Conservation (phyloP, 1,284 basidiomycete genomes). For the Apiotrichum brassicae region DNA sequence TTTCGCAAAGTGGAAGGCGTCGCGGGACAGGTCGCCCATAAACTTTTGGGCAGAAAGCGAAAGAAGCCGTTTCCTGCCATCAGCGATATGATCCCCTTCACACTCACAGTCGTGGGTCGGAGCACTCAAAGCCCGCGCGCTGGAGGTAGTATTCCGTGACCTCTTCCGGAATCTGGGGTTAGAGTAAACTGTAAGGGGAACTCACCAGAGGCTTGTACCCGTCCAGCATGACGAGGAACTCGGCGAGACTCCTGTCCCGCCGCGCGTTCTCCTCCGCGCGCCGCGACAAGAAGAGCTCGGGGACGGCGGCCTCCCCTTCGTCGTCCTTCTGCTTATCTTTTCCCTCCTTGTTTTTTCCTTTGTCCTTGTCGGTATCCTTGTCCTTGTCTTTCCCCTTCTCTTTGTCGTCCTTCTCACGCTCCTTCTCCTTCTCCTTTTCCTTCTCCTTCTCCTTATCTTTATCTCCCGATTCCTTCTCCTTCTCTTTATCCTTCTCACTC, state of each 20-base stretch:
- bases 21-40: conserved; percentile 90
- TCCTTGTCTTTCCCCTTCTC: neutral
- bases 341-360: conserved; percentile 1
- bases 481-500: neutral
- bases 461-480: neutral
- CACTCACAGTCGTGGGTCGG: conserved; percentile 80
- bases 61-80: conserved; percentile 77
- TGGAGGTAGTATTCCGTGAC: conserved; percentile 98
- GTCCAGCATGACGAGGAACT: conserved; percentile 92
- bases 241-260: conserved; percentile 74
- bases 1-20: conserved; percentile 96
- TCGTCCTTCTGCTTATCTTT: conserved; percentile 16
- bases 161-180: conserved; percentile 83
- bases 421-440: neutral
- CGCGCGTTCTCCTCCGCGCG: conserved; percentile 68
- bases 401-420: neutral
- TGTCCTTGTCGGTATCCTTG: neutral
- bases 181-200: too few species aligned
- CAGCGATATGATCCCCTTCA: too few species aligned
- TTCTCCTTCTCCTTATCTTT: neutral
- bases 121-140: conserved; percentile 90
- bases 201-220: conserved; percentile 90
- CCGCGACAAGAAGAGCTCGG: conserved; percentile 36
- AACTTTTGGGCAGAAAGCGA: conserved; percentile 98
- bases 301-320: conserved; percentile 8